Percentiles rank a stretch among this genome's conserved stretches.
Conservation (phyloP, 106 monocot species). For the Hemerocallis citrina region DNA sequence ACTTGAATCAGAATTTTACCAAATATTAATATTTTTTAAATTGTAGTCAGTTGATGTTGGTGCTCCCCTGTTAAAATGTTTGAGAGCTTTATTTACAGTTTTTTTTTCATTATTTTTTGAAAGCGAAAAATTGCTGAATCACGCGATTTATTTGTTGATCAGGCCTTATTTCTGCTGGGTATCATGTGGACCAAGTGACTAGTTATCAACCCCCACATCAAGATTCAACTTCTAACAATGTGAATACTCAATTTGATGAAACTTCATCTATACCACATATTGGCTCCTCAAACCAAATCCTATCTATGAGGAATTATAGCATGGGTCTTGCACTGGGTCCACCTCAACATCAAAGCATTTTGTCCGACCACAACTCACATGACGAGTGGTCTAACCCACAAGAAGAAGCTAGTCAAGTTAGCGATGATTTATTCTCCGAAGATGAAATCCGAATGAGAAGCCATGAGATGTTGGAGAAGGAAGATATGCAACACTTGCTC, state of each 20-base stretch:
- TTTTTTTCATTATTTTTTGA: no score
- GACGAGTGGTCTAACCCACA: conserved; percentile 20
- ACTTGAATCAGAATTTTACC: background rate
- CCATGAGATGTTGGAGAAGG: conserved; percentile 50
- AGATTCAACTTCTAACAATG: background rate
- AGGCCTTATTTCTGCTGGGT: conserved; percentile 9
- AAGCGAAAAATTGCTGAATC: no score
- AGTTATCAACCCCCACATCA: conserved; percentile 5
- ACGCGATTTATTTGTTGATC: background rate
- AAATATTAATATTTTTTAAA: background rate
- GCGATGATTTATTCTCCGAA: conserved; percentile 31
- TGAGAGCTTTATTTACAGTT: background rate
- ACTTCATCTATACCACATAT: conserved; percentile 20
- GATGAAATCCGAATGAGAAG: conserved; percentile 54
- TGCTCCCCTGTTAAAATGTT: background rate
- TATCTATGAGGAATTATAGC: conserved; percentile 26
- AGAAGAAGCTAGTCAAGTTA: conserved; percentile 3
- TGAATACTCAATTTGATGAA: conserved; percentile 15
- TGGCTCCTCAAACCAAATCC: conserved; percentile 12
- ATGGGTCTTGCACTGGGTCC: conserved; percentile 27
- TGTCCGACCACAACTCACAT: conserved; percentile 5
- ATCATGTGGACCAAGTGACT: conserved; percentile 9
- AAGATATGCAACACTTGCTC: conserved; percentile 65
- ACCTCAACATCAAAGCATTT: conserved; percentile 19
- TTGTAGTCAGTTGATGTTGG: background rate